Conservation (phyloP, 148 eudicot genomes). For the Silene uniflora region DNA sequence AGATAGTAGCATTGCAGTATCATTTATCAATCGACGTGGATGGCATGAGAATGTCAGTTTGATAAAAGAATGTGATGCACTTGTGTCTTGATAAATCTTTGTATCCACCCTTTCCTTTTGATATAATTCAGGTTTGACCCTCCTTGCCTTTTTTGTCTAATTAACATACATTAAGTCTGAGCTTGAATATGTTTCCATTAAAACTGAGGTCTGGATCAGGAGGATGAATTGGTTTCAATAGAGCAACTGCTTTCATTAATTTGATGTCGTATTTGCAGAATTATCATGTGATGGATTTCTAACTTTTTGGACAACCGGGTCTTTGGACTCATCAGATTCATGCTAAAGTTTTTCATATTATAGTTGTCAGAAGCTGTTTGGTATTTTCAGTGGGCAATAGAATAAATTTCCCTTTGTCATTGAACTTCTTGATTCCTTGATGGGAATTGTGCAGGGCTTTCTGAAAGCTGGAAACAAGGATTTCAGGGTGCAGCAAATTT, state of each 20-base stretch:
- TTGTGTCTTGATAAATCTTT: neutral
- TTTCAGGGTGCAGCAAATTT: conserved; percentile 35
- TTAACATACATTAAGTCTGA: neutral
- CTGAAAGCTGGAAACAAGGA: conserved; percentile 51
- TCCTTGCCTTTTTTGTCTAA: neutral
- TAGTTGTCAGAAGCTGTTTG: neutral
- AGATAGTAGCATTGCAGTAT: neutral
- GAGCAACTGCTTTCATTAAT: neutral
- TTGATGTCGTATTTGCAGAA: neutral
- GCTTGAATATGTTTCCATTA: neutral
- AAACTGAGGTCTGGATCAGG: neutral
- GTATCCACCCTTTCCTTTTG: neutral
- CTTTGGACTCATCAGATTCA: neutral
- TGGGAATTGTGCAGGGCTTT: conserved; percentile 40
- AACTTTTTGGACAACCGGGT: neutral
- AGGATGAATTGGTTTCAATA: neutral
- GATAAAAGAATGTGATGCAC: neutral
- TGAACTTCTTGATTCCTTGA: conserved; percentile 24
- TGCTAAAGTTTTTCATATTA: neutral
- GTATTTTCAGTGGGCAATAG: neutral
- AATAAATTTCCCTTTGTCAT: conserved; percentile 3
- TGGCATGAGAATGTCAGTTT: neutral
- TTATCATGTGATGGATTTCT: neutral
- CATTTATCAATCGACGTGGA: neutral
- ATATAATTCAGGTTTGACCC: neutral